Percentiles rank a stretch among this genome's conserved stretches.
These are phyloP conservation scores for Inga leiocalycina DNA, from an alignment of 306 rosid species.

Conservation along the genomic window DNA sequence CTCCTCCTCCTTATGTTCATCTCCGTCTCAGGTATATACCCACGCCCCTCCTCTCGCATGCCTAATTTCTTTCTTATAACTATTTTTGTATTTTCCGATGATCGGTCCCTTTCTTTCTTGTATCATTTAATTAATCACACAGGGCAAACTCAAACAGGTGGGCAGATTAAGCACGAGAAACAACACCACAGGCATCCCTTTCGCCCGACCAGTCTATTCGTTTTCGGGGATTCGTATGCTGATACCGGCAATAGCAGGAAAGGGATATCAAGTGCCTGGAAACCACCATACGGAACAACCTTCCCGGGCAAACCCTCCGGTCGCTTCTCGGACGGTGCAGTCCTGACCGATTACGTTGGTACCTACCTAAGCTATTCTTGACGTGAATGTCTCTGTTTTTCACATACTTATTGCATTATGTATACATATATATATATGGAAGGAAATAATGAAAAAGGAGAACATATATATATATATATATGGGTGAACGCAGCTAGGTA, in stretches of 20 bases:
- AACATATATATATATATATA: neutral
- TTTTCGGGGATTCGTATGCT: conserved; percentile 31
- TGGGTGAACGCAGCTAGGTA: conserved; percentile 45
- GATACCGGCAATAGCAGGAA: conserved; percentile 21
- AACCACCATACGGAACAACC: conserved; percentile 9
- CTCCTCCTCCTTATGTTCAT: neutral
- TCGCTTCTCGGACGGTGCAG: conserved; percentile 22
- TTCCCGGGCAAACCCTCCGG: conserved; percentile 29
- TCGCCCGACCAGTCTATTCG: conserved; percentile 6
- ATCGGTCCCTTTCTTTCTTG: neutral
- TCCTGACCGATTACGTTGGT: conserved; percentile 24
- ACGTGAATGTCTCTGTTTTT: neutral
- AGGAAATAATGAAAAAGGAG: neutral
- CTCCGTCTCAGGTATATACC: neutral
- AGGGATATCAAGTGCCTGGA: neutral
- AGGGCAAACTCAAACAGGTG: neutral
- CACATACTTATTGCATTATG: neutral
- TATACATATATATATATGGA: no score
- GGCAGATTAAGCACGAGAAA: neutral
- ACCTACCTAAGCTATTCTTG: neutral
- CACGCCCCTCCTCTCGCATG: neutral
- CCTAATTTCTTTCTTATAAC: neutral
- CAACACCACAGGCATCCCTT: neutral
- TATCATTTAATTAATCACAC: neutral
- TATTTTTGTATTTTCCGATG: neutral